Base-by-base conservation (phyloP, 1,139 yeast genomes). In the Casaregolazyma suthepensis region DNA sequence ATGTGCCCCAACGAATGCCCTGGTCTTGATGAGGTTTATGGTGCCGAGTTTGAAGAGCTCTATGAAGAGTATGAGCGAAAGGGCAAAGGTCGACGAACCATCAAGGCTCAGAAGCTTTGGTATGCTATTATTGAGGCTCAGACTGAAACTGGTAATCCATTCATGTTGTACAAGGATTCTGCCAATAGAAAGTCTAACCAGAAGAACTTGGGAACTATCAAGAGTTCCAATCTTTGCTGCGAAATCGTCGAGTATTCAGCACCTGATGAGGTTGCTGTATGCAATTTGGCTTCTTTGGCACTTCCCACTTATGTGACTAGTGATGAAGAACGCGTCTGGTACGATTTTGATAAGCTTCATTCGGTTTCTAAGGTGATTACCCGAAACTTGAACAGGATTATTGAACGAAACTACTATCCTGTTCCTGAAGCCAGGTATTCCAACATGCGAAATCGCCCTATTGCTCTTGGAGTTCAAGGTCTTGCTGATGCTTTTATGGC, bases 131-230 rank as follows among this genome's bases (percentile, higher is more conserved):
- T 88, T 60, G 95, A 88, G 68, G 85, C 95, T 48, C 96, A 88
- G 74, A 87, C 93, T 52, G 96, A 88, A 75, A 88, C 96, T 38
- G 96, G 96, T 67, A 86, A 89, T 64, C 96, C 96, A 51, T 89
- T 86, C 76, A 87, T 88, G 89, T 78, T 88, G 48, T 88, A 87
- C 76, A 88, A 88, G 73, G 96, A 88, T 73, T 82, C 95, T 45
- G 86, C 95, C 75, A 88, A 88, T 75, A 66, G 77, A 60, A 88
- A 89, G 74, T 77, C 87, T 58, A 88, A 88, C 72, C 96, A 88
- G 73, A 81, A 87, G 80, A 88, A 88, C 70, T 75, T 88, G 70
- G 96, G 96, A 66, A 77, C 85, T 50, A 88, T 88, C 73, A 88
- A 88, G 73, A 85, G 94, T 45, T 87, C 96, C 43, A 88, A 88